Evolutionary conservation across 2,329 filamentous ascomycete species (phyloP).

Genomic region (Phialophora verrucosa): DNA sequence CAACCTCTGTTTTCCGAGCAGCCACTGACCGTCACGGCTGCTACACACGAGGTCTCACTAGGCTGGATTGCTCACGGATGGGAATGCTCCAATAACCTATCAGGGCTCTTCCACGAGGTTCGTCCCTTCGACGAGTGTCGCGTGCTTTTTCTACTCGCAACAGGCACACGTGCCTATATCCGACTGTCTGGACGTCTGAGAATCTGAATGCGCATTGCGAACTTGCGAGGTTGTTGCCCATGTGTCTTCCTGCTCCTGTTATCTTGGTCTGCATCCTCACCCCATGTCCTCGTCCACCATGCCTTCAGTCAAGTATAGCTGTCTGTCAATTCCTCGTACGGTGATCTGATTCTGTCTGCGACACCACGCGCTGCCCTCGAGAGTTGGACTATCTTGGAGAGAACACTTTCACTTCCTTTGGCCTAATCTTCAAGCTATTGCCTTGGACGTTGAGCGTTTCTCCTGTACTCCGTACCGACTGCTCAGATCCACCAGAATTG

Average conservation of each 20-base stretch:
- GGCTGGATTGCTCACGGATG: slow-evolving; percentile 9
- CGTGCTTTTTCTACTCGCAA: slow-evolving; percentile 26
- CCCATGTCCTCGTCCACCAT: background rate
- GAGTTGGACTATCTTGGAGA: background rate
- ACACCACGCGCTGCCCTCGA: background rate
- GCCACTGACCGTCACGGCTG: slow-evolving; percentile 14
- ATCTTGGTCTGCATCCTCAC: background rate
- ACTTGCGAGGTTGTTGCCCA: slow-evolving; percentile 12
- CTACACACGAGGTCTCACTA: slow-evolving; percentile 12
- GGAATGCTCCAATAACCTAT: slow-evolving; percentile 30
- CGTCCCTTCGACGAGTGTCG: slow-evolving; percentile 26
- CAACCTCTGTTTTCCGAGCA: background rate
- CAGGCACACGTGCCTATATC: slow-evolving; percentile 33
- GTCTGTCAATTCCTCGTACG: background rate
- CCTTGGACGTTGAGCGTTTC: background rate
- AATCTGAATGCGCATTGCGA: slow-evolving; percentile 3
- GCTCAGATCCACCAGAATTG: background rate
- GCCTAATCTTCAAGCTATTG: background rate
- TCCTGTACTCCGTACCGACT: background rate
- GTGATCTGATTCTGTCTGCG: background rate
- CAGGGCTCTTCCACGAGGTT: slow-evolving; percentile 29
- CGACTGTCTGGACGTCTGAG: slow-evolving; percentile 25
- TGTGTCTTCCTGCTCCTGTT: background rate
- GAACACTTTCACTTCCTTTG: background rate
- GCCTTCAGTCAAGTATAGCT: background rate